Evolutionary conservation across 495 filamentous ascomycete genomes (phyloP).

Genomic region (Tuber magnatum): DNA sequence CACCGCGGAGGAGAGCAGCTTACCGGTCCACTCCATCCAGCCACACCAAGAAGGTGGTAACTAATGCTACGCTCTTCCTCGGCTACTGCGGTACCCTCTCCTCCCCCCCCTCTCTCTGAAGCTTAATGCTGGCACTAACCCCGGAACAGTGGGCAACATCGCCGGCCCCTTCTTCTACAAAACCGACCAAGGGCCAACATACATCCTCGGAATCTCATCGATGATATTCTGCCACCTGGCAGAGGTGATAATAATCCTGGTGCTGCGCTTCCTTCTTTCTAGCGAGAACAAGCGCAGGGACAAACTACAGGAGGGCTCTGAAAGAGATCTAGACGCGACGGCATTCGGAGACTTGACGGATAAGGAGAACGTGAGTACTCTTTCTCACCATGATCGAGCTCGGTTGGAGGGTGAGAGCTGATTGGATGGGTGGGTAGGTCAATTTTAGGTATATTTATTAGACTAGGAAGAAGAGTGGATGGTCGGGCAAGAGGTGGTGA

Average conservation of each 20-base stretch:
- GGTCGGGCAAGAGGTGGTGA: not conserved
- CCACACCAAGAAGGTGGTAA: slow-evolving; percentile 58
- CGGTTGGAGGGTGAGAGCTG: not conserved
- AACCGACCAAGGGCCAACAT: slow-evolving; percentile 50
- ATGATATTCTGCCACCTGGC: slow-evolving; percentile 57
- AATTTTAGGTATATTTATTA: slow-evolving; percentile 32
- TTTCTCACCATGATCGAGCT: slow-evolving; percentile 32
- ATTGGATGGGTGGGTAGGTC: slow-evolving; percentile 9
- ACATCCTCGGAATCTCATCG: slow-evolving; percentile 55
- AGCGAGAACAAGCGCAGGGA: slow-evolving; percentile 55
- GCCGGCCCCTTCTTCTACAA: slow-evolving; percentile 60
- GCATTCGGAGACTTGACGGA: slow-evolving; percentile 58
- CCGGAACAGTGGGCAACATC: slow-evolving; percentile 47
- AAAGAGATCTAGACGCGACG: slow-evolving; percentile 51
- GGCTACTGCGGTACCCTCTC: slow-evolving; percentile 41
- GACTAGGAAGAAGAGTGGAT: not conserved
- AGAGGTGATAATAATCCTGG: slow-evolving; percentile 48
- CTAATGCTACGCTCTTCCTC: slow-evolving; percentile 53
- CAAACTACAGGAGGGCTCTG: slow-evolving; percentile 47
- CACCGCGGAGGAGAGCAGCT: slow-evolving; percentile 15
- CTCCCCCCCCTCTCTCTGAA: not conserved
- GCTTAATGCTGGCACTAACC: slow-evolving; percentile 32
- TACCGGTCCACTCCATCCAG: slow-evolving; percentile 35
- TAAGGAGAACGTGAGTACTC: slow-evolving; percentile 52
- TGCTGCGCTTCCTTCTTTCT: slow-evolving; percentile 48